phyloP scores from a whole-genome alignment of 139 green algal genomes.

The Desmodesmus armatus region DNA sequence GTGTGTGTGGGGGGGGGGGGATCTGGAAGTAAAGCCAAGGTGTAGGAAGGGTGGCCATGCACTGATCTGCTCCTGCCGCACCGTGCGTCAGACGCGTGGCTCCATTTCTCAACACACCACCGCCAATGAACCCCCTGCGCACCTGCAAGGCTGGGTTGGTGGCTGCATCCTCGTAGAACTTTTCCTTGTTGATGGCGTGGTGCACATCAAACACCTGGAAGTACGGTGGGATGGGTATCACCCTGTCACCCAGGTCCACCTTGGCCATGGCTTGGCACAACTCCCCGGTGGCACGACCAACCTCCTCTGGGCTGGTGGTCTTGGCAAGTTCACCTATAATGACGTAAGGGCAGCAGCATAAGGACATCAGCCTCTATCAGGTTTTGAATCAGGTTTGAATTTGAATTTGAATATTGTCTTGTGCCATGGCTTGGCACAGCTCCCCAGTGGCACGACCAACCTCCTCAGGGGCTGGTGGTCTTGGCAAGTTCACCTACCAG shows the following conservation, averaged over 20 bases:
- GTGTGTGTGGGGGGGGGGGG: too few species aligned
- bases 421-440: slow-evolving; percentile 62
- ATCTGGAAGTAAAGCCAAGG: too few species aligned
- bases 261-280: slow-evolving; percentile 60
- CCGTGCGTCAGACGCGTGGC: too few species aligned
- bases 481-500: slow-evolving; percentile 57
- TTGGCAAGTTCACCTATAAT: slow-evolving; percentile 58
- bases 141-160: slow-evolving; percentile 37
- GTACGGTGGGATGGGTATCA: slow-evolving; percentile 63
- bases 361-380: neutral
- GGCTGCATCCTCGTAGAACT: slow-evolving; percentile 51
- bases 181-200: slow-evolving; percentile 52
- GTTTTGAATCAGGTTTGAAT: neutral
- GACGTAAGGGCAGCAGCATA: neutral
- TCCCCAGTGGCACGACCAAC: slow-evolving; percentile 66
- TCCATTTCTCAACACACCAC: too few species aligned
- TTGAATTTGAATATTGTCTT: neutral
- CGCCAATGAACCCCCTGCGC: too few species aligned
- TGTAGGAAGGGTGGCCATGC: too few species aligned
- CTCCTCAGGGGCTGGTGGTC: slow-evolving; percentile 65
- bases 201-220: slow-evolving; percentile 62
- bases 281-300: slow-evolving; percentile 66
- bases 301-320: slow-evolving; percentile 67
- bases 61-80: too few species aligned
- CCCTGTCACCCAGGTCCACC: slow-evolving; percentile 44